phyloP scores from a whole-genome alignment of 2,329 filamentous ascomycete species.

The Fusarium subglutinans region DNA sequence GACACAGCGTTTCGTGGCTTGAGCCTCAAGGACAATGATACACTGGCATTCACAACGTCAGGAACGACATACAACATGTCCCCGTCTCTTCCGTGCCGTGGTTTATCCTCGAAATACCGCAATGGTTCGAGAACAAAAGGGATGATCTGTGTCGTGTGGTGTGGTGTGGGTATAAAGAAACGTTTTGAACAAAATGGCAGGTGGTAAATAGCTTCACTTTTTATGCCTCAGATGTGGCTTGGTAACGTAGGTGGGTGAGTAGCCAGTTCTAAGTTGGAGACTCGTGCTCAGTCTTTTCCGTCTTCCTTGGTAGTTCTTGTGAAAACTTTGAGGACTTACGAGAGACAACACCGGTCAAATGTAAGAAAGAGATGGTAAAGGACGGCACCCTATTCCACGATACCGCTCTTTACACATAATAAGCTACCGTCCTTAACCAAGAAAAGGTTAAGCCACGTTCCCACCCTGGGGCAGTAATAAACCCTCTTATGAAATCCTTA shows the following conservation, averaged over 20 bases:
- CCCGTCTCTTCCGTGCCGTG: neutral
- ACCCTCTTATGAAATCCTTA: neutral
- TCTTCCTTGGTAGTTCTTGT: conserved; percentile 4
- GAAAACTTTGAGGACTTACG: neutral
- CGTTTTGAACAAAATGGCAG: neutral
- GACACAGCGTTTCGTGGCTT: conserved; percentile 23
- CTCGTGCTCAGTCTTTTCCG: neutral
- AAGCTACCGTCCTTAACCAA: neutral
- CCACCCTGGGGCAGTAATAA: neutral
- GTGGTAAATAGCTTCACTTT: conserved; percentile 9
- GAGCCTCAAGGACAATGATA: conserved; percentile 4
- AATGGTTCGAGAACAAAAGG: conserved; percentile 13
- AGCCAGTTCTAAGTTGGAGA: neutral
- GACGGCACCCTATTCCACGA: conserved; percentile 12
- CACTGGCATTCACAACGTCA: neutral
- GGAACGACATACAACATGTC: neutral
- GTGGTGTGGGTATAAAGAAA: neutral
- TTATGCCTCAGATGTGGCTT: conserved; percentile 15
- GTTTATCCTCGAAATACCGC: conserved; percentile 11
- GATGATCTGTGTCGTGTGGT: neutral
- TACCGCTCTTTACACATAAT: conserved; percentile 16
- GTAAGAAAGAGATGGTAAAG: neutral
- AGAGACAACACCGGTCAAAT: neutral
- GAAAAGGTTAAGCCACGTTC: neutral
- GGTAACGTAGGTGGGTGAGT: neutral